phyloP scores from a whole-genome alignment of 148 eudicot genomes.

The Spergularia marina region DNA sequence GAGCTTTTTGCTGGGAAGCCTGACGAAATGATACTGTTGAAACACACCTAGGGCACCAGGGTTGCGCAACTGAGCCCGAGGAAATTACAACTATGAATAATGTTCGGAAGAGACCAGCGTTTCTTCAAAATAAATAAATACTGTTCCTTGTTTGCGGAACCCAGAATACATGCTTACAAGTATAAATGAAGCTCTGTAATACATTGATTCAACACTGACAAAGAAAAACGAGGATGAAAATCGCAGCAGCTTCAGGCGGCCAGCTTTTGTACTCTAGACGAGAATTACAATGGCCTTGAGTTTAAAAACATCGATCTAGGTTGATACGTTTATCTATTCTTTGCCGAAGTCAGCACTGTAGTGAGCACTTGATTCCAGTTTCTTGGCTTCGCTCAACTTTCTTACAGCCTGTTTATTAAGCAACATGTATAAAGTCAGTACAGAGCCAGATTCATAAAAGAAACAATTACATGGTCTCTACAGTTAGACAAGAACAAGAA shows the following conservation, averaged over 20 bases:
- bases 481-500: background rate
- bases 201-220: background rate
- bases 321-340: constrained; percentile 36
- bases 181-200: background rate
- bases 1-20: no score
- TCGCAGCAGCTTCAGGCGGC: no score
- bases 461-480: background rate
- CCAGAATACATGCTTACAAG: background rate
- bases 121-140: background rate
- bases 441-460: background rate
- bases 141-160: background rate
- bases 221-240: constrained; percentile 3
- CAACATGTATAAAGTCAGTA: background rate
- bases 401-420: constrained; percentile 65
- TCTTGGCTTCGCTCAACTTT: constrained; percentile 88
- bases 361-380: constrained; percentile 81
- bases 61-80: no score
- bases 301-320: background rate
- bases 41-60: no score
- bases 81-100: background rate
- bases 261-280: background rate
- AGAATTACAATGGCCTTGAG: background rate
- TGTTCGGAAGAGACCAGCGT: background rate
- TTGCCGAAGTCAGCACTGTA: constrained; percentile 91
- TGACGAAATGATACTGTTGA: no score